A percentile compares a stretch with the other conserved stretches of the same genome.
phyloP scores from a whole-genome alignment of 768 basidiomycete genomes.

The Kondoa malvinella region DNA sequence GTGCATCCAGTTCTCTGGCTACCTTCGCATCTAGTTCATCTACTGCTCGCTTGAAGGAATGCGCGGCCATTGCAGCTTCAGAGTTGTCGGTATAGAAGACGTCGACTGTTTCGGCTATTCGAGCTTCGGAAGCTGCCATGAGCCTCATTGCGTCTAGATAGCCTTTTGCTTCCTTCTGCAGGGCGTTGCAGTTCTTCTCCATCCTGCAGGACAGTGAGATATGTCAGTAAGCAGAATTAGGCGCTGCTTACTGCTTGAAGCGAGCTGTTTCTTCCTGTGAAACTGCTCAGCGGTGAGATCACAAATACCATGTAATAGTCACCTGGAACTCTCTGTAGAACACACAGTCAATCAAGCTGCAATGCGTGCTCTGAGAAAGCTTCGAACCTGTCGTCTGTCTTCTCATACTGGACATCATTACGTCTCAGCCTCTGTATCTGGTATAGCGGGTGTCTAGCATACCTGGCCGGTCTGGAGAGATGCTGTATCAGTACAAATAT shows the following conservation, averaged over 20 bases:
- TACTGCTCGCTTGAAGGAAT: constrained; percentile 86
- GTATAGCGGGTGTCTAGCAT: background rate
- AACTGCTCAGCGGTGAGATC: too few relatives aligned
- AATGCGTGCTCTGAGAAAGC: background rate
- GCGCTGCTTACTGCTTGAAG: background rate
- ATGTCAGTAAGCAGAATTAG: background rate
- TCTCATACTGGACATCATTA: constrained; percentile 4
- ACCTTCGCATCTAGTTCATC: constrained; percentile 81
- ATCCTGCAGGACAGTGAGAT: constrained; percentile 40
- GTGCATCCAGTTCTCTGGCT: constrained; percentile 69
- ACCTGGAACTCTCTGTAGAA: constrained; percentile 63
- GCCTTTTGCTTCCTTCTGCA: constrained; percentile 89
- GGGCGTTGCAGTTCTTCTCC: constrained; percentile 82
- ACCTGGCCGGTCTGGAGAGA: background rate
- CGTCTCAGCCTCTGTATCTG: background rate
- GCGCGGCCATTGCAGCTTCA: constrained; percentile 81
- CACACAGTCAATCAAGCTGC: background rate
- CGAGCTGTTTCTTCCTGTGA: background rate
- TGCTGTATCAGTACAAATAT: background rate
- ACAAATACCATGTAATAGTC: constrained; percentile 71
- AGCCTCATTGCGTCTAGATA: constrained; percentile 92
- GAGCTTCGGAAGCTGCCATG: constrained; percentile 82
- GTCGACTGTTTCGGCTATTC: constrained; percentile 84
- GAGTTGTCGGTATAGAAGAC: constrained; percentile 50
- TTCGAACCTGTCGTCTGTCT: constrained; percentile 26